Evolutionary conservation across 495 filamentous ascomycete species (phyloP).

Genomic region (Neurospora sp.): DNA sequence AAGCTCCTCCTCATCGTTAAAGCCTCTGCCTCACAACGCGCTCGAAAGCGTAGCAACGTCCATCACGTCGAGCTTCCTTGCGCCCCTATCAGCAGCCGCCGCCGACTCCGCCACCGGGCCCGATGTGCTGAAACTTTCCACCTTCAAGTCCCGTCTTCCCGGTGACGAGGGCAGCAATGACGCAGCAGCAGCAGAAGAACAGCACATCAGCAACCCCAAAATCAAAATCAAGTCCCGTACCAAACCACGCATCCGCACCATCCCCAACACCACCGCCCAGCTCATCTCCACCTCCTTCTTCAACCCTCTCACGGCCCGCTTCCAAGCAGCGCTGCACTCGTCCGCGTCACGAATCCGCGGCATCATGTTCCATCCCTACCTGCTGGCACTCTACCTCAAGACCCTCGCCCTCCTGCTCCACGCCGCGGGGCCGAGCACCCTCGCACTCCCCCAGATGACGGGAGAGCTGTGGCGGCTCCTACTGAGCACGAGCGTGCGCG

Average conservation of each 20-base stretch:
- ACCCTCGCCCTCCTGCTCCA: slow-evolving; percentile 57
- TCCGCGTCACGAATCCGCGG: slow-evolving; percentile 27
- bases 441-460: slow-evolving; percentile 56
- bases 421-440: slow-evolving; percentile 52
- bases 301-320: slow-evolving; percentile 58
- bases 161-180: neutral
- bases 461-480: slow-evolving; percentile 59
- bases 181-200: slow-evolving; percentile 6
- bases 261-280: slow-evolving; percentile 64
- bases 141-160: slow-evolving; percentile 32
- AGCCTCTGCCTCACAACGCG: slow-evolving; percentile 44
- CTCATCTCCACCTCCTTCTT: slow-evolving; percentile 72
- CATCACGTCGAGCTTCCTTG: slow-evolving; percentile 59
- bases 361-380: slow-evolving; percentile 47
- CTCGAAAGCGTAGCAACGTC: slow-evolving; percentile 49
- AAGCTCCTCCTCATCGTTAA: slow-evolving; percentile 26
- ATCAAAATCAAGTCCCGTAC: slow-evolving; percentile 10
- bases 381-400: slow-evolving; percentile 52
- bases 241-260: slow-evolving; percentile 52
- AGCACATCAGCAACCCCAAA: slow-evolving; percentile 4
- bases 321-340: slow-evolving; percentile 41
- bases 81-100: slow-evolving; percentile 67
- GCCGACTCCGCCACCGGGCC: slow-evolving; percentile 64
- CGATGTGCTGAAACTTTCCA: slow-evolving; percentile 65
- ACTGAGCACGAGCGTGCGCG: slow-evolving; percentile 31